Evolutionary conservation across 2,329 filamentous ascomycete genomes (phyloP), one percentile per base, ranked within the genome.

Genomic region (Penicillium glabrum): DNA sequence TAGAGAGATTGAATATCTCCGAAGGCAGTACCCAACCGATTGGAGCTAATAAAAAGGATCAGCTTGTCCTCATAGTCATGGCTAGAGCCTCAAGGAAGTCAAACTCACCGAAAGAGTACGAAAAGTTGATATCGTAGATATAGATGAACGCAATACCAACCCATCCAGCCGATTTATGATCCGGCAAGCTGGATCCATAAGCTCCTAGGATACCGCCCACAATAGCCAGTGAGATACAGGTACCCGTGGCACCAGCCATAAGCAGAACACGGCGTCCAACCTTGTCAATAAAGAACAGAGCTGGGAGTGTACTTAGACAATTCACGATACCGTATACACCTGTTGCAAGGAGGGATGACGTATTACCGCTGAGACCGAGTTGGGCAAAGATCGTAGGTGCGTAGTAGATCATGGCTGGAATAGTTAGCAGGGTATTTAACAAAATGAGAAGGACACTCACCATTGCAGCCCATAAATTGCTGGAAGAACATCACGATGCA

Each of bases 401-500:
- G 50, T 81, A 82, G 67, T 81, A 81, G 23, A 81, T 80, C 52
- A 81, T 72, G 0, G 77, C 70, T 50, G 9, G 1, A 50, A 14
- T 10, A 10, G 5, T 10, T 13, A 27, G 24, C n/a, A 27, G 29
- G 23, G 6, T 37, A 29, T 26, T 10, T 8, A 39, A 14, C 66
- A 80, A 81, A 21, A 81, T 80, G 49, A 81, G 71, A 0, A 77
- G 70, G 21, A 21, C 16, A 60, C 58, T 39, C 53, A 74, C 71
- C 78, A 51, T 81, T 80, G 61, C 74, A 76, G 0, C 78, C 79
- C 65, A 76, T 78, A 49, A 79, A 80, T 45, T 84, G 78, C 59
- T 80, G 69, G 56, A 76, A 77, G 54, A 76, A 75, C 72, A 75
- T 75, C 4, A 74, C 69, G 13, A 59, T 67, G 59, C 71, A 76